Conservation (phyloP, 1,284 basidiomycete genomes). For the Coniferiporia weirii region DNA sequence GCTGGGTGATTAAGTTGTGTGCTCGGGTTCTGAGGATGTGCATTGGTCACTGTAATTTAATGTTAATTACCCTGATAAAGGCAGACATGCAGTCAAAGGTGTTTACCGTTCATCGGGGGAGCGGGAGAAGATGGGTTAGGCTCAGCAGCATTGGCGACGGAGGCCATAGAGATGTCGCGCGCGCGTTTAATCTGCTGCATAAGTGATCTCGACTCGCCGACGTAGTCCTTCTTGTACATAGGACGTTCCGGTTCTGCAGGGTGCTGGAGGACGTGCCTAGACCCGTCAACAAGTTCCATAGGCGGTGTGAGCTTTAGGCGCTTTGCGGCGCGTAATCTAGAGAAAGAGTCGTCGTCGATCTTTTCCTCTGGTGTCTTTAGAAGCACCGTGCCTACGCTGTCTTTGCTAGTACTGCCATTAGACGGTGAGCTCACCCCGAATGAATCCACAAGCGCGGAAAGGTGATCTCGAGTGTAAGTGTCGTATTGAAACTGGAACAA, state of each 20-base stretch:
- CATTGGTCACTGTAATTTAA: background rate
- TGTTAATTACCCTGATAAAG: background rate
- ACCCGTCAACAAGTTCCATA: slow-evolving; percentile 46
- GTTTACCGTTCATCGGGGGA: background rate
- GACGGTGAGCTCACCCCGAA: slow-evolving; percentile 77
- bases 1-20: background rate
- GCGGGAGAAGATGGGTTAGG: background rate
- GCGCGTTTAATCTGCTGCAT: slow-evolving; percentile 75
- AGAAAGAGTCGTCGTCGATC: slow-evolving; percentile 29
- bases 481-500: slow-evolving; percentile 92
- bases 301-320: slow-evolving; percentile 65
- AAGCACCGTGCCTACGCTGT: slow-evolving; percentile 38
- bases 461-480: slow-evolving; percentile 87
- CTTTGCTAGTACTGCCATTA: slow-evolving; percentile 34
- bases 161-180: slow-evolving; percentile 68
- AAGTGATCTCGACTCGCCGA: slow-evolving; percentile 63
- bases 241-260: slow-evolving; percentile 35
- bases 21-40: background rate
- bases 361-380: slow-evolving; percentile 30
- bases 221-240: slow-evolving; percentile 55
- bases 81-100: background rate
- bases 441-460: slow-evolving; percentile 86
- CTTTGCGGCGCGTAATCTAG: slow-evolving; percentile 65
- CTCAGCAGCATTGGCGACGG: slow-evolving; percentile 33
- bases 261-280: background rate